Evolutionary conservation across 768 basidiomycete species (phyloP), one percentile per base, ranked within the genome.

Genomic region (Phaeotremella skinneri): DNA sequence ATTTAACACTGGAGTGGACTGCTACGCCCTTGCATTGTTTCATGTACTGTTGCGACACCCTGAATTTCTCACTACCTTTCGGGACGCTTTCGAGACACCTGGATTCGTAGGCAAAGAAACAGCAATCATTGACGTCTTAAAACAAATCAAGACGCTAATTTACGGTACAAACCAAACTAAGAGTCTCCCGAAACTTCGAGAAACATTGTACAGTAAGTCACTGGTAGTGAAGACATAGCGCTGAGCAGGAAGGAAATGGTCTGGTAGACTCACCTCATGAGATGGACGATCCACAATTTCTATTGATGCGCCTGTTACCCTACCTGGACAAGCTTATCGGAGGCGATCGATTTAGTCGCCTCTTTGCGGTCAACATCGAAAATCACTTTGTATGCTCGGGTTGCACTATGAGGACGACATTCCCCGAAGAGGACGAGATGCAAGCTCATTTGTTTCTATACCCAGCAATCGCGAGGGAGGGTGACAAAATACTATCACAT

Each of bases 21-120:
- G 56, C 21, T 58, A 58, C 25, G 56, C 49, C 11, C 30, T 58
- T 2, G 3, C 49, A 5, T 32, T 58, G 27, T 27, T 58, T 17
- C 56, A 58, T 20, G 32, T 58, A n/a, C 27, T 58, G 23, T 11
- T 14, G 4, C 21, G 32, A 7, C 11, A 39, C 23, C 21, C 17
- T 31, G 30, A 13, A 31, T 54, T 5, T 5, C 21, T 41, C 13
- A 17, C 6, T 45, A 21, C 23, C 26, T 37, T 41, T 17, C 34
- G 34, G 34, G 17, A 37, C 34, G 17, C 9, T 7, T 7, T 17
- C n/a, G n/a, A n/a, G n/a, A n/a, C n/a, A n/a, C n/a, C n/a, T n/a
- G n/a, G n/a, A n/a, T n/a, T n/a, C n/a, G n/a, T n/a, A n/a, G n/a
- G n/a, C n/a, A n/a, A n/a, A n/a, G n/a, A n/a, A n/a, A n/a, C n/a